Base-by-base conservation (phyloP, 176 grass and related monocot genomes). In the Aegilops sharonensis region DNA sequence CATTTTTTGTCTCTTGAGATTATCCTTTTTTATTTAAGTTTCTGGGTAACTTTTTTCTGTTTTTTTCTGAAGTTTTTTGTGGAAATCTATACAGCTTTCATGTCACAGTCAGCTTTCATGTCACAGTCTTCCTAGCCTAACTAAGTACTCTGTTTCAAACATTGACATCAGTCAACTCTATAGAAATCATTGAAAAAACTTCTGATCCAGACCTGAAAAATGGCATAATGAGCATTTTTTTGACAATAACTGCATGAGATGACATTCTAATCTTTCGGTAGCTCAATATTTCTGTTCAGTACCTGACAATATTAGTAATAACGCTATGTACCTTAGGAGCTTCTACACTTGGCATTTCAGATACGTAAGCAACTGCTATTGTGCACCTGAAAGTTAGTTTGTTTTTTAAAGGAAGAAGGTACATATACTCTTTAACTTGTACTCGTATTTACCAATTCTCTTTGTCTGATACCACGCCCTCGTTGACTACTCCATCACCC, bases 1-100 rank as follows among this genome's bases (percentile, higher is more conserved):
- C 87, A 42, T 89, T 94, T 76, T 81, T 74, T 23, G 62, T 64
- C 24, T 67, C 23, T 56, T 80, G 13, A 36, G 67, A 47, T 47
- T 12, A 47, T 13, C n/a, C 32, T 75, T n/a, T 60, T 18, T 6
- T 13, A 47, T 47, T 47, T 47, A 47, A 47, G 11, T 23, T 71
- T 8, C 62, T 78, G 3, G 21, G 6, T 24, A 24, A n/a, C 60
- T 62, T 62, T 47, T 47, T 47, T 47, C 43, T 47, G 43, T 40
- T 57, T 11, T 11, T 60, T 72, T 3, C 47, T 17, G 73, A 67
- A 67, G 21, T 21, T 68, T 14, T 59, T 78, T 57, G 5, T 15
- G 32, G 32, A 57, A 85, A 42, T 47, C 43, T 47, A 10, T 61
- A 18, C 18, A 62, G 5, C 56, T 47, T 5, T 47, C 8, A 39